Evolutionary conservation across 148 eudicot species (phyloP), one percentile per base, ranked within the genome.

Genomic region (Persicaria maculosa): DNA sequence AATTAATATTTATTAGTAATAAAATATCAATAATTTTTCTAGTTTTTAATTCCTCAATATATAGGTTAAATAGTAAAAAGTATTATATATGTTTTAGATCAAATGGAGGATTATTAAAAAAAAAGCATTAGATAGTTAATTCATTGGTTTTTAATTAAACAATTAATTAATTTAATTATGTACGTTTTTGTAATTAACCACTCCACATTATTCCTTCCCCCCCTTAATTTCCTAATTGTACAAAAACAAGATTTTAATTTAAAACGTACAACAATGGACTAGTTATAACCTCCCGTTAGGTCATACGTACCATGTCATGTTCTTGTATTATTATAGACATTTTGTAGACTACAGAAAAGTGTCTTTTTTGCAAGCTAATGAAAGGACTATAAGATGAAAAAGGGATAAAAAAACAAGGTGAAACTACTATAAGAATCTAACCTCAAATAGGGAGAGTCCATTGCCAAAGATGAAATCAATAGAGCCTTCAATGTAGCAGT

Each of bases 391-490:
- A 36, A 14, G 19, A 43, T 11, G 47, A n/a, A 69, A 17, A 15
- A 44, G 46, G 4, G 4, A 31, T 15, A 19, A 69, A 44, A 67
- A 67, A 10, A 16, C n/a, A 9, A 44, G 45, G 1, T 11, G 19
- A 67, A 31, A 0, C 44, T 16, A 44, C 0, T 16, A 52, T 5
- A 8, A 68, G 50, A 68, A 43, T 40, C 53, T 14, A 79, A 93
- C 97, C 96, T 92, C 93, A 74, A 83, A 94, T 15, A 94, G 85
- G 50, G 98, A 92, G 14, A 90, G 91, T 4, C 80, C 97, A 78
- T 92, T 86, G 81, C 98, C 98, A 79, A 94, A 94, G 75, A 94
- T 90, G 90, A 94, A 94, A 76, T 94, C 98, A 47, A 94, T 92
- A 5, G 98, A 88, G 61, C 98, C 98, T 74, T 94, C 92, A 74